These are phyloP conservation scores for Astragalus glycyphyllos DNA, from an alignment of 306 rosid species.

Conservation along the genomic window DNA sequence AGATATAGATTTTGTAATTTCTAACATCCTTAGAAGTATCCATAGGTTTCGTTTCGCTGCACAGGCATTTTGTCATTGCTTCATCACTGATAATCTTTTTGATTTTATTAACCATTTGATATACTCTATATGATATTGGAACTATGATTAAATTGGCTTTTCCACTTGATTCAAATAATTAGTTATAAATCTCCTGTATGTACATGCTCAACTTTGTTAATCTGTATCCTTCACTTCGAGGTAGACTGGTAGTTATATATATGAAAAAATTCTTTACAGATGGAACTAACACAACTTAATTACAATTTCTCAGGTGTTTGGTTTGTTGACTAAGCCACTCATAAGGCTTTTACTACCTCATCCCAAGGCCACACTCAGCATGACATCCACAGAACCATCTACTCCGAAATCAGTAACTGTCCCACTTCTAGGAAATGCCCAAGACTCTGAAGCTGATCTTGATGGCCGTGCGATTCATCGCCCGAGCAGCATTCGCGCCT, in stretches of 20 bases:
- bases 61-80: conserved; percentile 5
- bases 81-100: conserved; percentile 2
- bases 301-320: conserved; percentile 75
- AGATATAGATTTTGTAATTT: conserved; percentile 40
- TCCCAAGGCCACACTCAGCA: conserved; percentile 56
- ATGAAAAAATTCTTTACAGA: neutral
- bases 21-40: conserved; percentile 1
- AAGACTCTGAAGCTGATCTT: conserved; percentile 79
- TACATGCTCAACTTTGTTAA: too few relatives aligned
- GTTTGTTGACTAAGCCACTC: conserved; percentile 93
- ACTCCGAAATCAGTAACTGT: conserved; percentile 70
- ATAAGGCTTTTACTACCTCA: conserved; percentile 71
- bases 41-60: conserved; percentile 15
- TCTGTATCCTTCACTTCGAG: neutral
- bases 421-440: conserved; percentile 79
- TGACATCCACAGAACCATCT: conserved; percentile 53
- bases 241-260: too few relatives aligned
- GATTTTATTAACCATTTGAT: conserved; percentile 4
- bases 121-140: neutral
- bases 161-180: neutral
- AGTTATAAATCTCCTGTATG: neutral
- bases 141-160: conserved; percentile 27
- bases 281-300: conserved; percentile 38
- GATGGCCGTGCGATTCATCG: conserved; percentile 56
- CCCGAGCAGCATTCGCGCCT: conserved; percentile 83